Evolutionary conservation across 108 stramenopile genomes (phyloP).

Genomic region (Cyclotella cryptica): DNA sequence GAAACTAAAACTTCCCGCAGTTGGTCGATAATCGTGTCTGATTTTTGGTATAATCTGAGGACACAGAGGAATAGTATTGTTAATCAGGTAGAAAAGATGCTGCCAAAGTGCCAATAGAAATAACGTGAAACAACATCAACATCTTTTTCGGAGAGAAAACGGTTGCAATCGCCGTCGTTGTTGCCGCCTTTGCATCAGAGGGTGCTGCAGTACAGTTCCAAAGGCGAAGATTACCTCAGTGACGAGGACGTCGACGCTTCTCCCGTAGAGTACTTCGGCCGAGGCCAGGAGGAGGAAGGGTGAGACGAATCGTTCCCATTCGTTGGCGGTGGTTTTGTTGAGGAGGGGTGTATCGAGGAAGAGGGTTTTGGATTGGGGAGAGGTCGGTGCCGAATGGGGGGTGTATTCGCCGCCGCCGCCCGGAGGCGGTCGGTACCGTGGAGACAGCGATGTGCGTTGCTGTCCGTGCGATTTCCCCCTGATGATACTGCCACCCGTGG

Average conservation of each 20-base stretch:
- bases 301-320: constrained; percentile 55
- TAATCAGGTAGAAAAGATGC: too few relatives aligned
- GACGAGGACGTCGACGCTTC: constrained; percentile 46
- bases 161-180: neutral
- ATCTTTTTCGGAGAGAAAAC: constrained; percentile 1
- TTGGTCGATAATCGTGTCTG: too few relatives aligned
- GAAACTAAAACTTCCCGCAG: too few relatives aligned
- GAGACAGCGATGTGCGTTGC: too few relatives aligned
- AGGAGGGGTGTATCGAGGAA: neutral
- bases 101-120: too few relatives aligned
- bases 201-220: neutral
- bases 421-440: too few relatives aligned
- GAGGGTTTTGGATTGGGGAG: neutral
- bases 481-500: neutral
- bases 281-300: constrained; percentile 47
- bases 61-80: too few relatives aligned
- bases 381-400: neutral
- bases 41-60: too few relatives aligned
- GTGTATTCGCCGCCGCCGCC: too few relatives aligned
- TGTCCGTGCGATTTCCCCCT: too few relatives aligned
- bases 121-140: too few relatives aligned
- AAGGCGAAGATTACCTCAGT: constrained; percentile 4
- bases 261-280: constrained; percentile 50
- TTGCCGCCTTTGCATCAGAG: too few relatives aligned
- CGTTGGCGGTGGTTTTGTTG: constrained; percentile 16